Percentiles rank a stretch among this genome's conserved stretches.
phyloP scores from a whole-genome alignment of 306 rosid species.

The Inga laurina region DNA sequence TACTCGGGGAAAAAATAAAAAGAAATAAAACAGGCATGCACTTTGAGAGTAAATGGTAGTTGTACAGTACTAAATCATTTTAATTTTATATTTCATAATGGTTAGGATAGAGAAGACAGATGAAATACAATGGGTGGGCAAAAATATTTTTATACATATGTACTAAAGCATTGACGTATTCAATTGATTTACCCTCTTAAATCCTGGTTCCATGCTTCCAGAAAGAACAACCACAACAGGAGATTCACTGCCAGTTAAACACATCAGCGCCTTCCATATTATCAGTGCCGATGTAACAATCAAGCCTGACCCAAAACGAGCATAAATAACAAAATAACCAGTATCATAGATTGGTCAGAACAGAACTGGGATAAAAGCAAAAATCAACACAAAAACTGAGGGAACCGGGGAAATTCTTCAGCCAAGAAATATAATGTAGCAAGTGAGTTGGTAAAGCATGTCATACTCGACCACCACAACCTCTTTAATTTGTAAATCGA shows the following conservation, averaged over 20 bases:
- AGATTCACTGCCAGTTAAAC: constrained; percentile 77
- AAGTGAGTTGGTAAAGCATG: neutral
- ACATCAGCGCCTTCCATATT: constrained; percentile 87
- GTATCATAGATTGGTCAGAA: neutral
- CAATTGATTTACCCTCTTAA: constrained; percentile 58
- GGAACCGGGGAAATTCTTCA: neutral
- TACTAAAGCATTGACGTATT: constrained; percentile 12
- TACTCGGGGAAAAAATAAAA: neutral
- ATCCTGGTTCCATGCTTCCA: constrained; percentile 98
- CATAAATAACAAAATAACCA: neutral
- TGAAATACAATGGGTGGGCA: neutral
- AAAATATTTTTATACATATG: neutral
- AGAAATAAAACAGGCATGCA: neutral
- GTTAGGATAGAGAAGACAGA: constrained; percentile 9
- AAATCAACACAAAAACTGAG: neutral
- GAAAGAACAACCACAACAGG: constrained; percentile 95
- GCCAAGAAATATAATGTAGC: neutral
- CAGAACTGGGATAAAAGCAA: neutral
- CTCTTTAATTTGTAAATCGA: neutral
- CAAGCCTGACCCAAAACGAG: constrained; percentile 58
- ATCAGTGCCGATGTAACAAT: constrained; percentile 78
- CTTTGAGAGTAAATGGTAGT: neutral
- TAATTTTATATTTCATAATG: neutral
- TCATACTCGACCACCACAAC: neutral
- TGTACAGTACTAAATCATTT: neutral